Base-by-base conservation (phyloP, 179 eudicot species). In the Pouteria campechiana region DNA sequence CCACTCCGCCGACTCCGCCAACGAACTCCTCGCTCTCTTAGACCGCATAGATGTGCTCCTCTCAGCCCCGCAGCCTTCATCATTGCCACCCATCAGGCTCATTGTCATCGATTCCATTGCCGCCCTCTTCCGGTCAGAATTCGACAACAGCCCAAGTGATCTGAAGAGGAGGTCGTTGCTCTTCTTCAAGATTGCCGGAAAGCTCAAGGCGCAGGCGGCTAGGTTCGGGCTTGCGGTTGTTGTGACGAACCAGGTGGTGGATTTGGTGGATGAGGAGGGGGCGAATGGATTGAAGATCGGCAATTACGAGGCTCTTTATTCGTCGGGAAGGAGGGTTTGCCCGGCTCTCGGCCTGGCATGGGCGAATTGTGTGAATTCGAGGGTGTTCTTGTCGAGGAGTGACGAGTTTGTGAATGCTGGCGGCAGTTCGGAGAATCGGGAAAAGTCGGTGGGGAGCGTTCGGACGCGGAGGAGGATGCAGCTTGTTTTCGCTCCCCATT, bases 281-380 rank as follows among this genome's bases (percentile, higher is more conserved):
- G 18, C 64, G 35, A 65, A 50, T 60, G 76, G 72, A 32, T 20
- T 67, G 32, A 67, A 72, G 51, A 42, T 80, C 20, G 96, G 94
- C 54, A 83, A 83, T 80, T 48, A 74, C 52, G 66, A 17, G 29
- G 39, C 45, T 38, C 60, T 83, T 62, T 58, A 55, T 50, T 65
- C 87, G 4, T 83, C 94, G 0, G 92, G 94, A 33, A 80, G 97
- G 37, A 54, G 77, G 66, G 85, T 88, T 53, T 68, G 78, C 48
- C 73, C 97, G 6, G 97, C 97, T 9, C 50, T 88, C 57, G 97
- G 94, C 3, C 60, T 88, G 36, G 76, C 97, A 3, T 84, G 97
- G 97, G 80, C 94, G n/a, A 84, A 75, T 69, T 88, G 97, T 55
- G 79, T 88, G 17, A 88, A 84, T 58, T 63, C 77, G 1, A 70